Evolutionary conservation across 2,329 filamentous ascomycete genomes (phyloP).

Genomic region (Escovopsis weberi): DNA sequence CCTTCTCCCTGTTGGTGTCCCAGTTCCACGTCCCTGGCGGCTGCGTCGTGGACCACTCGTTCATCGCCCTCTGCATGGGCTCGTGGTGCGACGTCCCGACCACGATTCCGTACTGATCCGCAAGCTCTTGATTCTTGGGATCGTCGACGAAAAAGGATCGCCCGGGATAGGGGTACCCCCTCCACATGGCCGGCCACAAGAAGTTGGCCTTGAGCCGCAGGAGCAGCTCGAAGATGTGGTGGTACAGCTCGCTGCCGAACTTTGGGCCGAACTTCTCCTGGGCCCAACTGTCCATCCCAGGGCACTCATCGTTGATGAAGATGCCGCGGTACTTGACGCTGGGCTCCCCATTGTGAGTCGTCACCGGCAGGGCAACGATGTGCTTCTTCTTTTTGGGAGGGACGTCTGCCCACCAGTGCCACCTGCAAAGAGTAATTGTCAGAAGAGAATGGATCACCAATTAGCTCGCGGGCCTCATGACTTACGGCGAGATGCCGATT

Average conservation of each 20-base stretch:
- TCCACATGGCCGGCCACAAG: slow-evolving; percentile 55
- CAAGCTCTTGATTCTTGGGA: slow-evolving; percentile 39
- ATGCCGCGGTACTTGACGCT: slow-evolving; percentile 46
- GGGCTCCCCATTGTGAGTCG: slow-evolving; percentile 27
- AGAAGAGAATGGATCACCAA: not conserved
- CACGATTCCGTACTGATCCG: slow-evolving; percentile 49
- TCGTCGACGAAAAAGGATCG: slow-evolving; percentile 51
- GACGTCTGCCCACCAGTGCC: slow-evolving; percentile 48
- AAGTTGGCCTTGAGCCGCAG: slow-evolving; percentile 47
- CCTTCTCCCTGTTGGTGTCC: slow-evolving; percentile 38
- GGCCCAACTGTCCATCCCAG: slow-evolving; percentile 38
- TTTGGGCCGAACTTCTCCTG: slow-evolving; percentile 31
- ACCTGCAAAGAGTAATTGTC: slow-evolving; percentile 15
- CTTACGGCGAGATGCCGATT: slow-evolving; percentile 41
- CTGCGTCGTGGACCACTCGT: slow-evolving; percentile 25
- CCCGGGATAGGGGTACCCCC: slow-evolving; percentile 29
- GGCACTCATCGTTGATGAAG: slow-evolving; percentile 42
- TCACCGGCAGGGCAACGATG: slow-evolving; percentile 30
- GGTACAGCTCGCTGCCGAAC: slow-evolving; percentile 43
- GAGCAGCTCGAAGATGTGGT: slow-evolving; percentile 47
- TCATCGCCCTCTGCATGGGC: slow-evolving; percentile 47
- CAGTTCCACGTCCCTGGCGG: slow-evolving; percentile 43
- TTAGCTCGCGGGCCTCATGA: too few relatives aligned
- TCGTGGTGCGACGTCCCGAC: slow-evolving; percentile 52
- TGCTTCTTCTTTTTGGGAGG: slow-evolving; percentile 28